Percentiles rank a stretch among this genome's conserved stretches.
Evolutionary conservation across 2,329 filamentous ascomycete genomes (phyloP).

Genomic region (Alternaria ventricosa): DNA sequence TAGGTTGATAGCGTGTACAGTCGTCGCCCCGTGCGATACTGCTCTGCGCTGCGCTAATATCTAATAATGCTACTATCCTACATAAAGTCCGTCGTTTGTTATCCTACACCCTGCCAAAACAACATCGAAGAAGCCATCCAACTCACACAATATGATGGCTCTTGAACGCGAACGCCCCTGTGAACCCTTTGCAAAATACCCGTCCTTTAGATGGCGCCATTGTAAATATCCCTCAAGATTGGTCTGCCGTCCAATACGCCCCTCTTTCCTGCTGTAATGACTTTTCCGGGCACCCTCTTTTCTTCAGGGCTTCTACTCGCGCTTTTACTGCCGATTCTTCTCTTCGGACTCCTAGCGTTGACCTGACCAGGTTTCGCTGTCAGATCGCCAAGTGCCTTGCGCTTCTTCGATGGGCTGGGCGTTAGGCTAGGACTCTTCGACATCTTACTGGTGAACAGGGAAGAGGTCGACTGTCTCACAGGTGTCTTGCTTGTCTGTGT

Average conservation of each 20-base stretch:
- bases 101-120: neutral
- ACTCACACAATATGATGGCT: neutral
- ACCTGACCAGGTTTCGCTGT: slow-evolving; percentile 9
- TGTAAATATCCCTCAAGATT: slow-evolving; percentile 77
- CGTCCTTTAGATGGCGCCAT: slow-evolving; percentile 54
- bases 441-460: neutral
- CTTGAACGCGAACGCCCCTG: neutral
- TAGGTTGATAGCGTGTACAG: neutral
- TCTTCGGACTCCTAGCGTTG: slow-evolving; percentile 25
- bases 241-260: slow-evolving; percentile 70
- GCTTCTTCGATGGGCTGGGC: slow-evolving; percentile 44
- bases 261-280: slow-evolving; percentile 62
- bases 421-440: slow-evolving; percentile 9
- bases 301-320: slow-evolving; percentile 35
- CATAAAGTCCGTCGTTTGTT: neutral
- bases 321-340: slow-evolving; percentile 27
- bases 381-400: slow-evolving; percentile 36
- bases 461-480: neutral
- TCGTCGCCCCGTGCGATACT: neutral
- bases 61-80: neutral
- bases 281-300: slow-evolving; percentile 63
- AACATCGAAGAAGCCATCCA: neutral
- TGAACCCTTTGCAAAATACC: neutral
- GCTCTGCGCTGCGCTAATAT: neutral
- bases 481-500: slow-evolving; percentile 46